These are phyloP conservation scores for Rosa rugosa DNA, from an alignment of 306 rosid genomes.

Conservation along the genomic window DNA sequence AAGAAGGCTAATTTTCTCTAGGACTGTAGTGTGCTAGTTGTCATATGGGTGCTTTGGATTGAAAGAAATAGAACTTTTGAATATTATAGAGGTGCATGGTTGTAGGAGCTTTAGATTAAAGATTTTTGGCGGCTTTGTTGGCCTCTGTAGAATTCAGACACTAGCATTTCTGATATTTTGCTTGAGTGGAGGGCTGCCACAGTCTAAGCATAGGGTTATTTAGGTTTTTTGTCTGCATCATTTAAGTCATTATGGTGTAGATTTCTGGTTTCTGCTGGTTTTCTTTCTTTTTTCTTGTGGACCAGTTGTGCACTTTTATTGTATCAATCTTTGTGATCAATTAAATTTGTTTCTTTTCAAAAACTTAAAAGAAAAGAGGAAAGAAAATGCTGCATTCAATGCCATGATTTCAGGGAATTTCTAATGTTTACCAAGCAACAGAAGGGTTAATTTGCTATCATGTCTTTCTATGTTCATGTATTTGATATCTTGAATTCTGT, in stretches of 20 bases:
- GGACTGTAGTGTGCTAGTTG: neutral
- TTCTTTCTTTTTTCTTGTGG: neutral
- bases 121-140: neutral
- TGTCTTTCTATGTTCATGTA: neutral
- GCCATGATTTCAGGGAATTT: neutral
- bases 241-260: neutral
- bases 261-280: neutral
- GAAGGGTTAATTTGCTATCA: neutral
- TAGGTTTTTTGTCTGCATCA: neutral
- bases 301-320: neutral
- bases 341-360: neutral
- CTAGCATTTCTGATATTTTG: neutral
- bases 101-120: neutral
- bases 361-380: neutral
- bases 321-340: neutral
- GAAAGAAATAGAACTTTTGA: too few species aligned
- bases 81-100: too few species aligned
- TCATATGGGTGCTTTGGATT: too few species aligned
- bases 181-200: neutral
- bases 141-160: neutral
- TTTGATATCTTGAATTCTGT: neutral
- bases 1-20: too few species aligned
- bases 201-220: neutral
- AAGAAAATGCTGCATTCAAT: neutral
- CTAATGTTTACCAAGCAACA: neutral